These are phyloP conservation scores for Kwoniella mangroviensis DNA, from an alignment of 768 basidiomycete species.

Conservation along the genomic window DNA sequence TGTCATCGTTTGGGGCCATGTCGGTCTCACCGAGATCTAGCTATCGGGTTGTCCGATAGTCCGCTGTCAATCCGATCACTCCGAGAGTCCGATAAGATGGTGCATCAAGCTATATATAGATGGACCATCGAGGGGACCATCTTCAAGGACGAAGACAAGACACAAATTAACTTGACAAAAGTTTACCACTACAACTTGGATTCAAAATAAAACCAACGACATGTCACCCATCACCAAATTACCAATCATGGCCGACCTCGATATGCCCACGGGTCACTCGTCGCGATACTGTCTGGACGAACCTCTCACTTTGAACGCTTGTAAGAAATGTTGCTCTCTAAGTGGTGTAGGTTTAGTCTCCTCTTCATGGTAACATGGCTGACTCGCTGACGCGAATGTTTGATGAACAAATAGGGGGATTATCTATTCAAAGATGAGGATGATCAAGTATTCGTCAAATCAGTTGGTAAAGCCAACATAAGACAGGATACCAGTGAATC, in stretches of 20 bases:
- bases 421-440: background rate
- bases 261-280: background rate
- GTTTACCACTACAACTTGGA: too few species aligned
- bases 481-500: background rate
- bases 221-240: background rate
- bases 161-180: too few species aligned
- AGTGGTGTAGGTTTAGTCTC: background rate
- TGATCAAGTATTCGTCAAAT: background rate
- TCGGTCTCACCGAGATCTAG: too few species aligned
- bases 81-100: too few species aligned
- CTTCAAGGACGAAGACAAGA: too few species aligned
- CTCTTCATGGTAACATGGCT: background rate
- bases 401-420: background rate
- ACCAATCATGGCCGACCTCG: background rate
- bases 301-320: background rate
- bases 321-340: background rate
- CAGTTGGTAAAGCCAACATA: background rate
- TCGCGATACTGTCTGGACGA: slow-evolving; percentile 1
- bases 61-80: too few species aligned
- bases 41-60: too few species aligned
- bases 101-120: too few species aligned
- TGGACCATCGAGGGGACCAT: too few species aligned
- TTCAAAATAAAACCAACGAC: too few species aligned
- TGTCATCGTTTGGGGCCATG: too few species aligned
- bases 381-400: background rate